Evolutionary conservation across 139 green algal genomes (phyloP), one percentile per base, ranked within the genome.

Genomic region (Auxenochlorella pyrenoidosa): DNA sequence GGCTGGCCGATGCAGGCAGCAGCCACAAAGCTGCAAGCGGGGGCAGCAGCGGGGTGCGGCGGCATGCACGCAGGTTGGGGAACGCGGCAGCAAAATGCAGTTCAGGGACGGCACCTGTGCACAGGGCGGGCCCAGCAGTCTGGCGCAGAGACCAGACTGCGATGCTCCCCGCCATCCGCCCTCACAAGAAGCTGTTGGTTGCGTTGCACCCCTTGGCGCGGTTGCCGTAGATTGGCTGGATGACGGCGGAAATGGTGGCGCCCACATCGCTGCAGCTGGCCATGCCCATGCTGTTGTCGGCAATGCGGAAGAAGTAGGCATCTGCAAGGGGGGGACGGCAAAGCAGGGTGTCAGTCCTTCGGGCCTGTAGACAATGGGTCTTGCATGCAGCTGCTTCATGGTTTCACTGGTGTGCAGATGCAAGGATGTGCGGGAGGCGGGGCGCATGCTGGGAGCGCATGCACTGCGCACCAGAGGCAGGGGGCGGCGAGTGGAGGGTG

Each of bases 151-250:
- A 10, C 47, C 47, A 54, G 47, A 54, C 47, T 54, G 47, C 47
- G 47, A 1, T 71, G 30, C 63, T 71, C 2, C 63, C 30, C 24
- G 19, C 26, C 63, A n/a, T 36, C 34, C 34, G 12, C 12, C 24
- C 76, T 82, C 76, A 82, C 76, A 34, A 13, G n/a, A 70, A 82
- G 76, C 32, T 70, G 76, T 43, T 43, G 51, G 76, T 82, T 5
- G 76, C n/a, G 76, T 82, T 82, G 76, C 76, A 82, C 5, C 54
- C 54, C 30, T 26, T 5, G 2, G 16, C 10, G 18, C 1, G 15
- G n/a, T 66, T 70, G 47, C 76, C 76, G 19, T 68, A 82, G 32
- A 68, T 47, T 47, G 76, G 76, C 26, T 0, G 0, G 1, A 22
- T 32, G 51, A 82, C 41, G 5, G 32, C n/a, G n/a, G n/a, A n/a